Evolutionary conservation across 345 rosid species (phyloP), one percentile per base, ranked within the genome.

Genomic region (Brassica rapa): DNA sequence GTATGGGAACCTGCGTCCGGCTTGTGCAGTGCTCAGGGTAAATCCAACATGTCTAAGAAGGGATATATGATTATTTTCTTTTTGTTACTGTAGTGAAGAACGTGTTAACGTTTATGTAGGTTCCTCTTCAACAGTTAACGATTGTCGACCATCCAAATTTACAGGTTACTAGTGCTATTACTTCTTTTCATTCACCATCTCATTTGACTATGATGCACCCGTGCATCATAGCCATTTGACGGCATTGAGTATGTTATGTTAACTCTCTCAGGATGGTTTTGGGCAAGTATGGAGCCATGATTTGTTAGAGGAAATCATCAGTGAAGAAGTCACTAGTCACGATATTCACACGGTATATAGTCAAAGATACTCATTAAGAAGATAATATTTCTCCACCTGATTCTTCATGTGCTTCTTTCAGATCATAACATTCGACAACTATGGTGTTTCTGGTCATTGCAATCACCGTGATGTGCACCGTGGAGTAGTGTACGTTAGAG

Each of bases 371-470:
- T 71, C 68, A 72, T 39, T 16, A 63, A 27, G 55, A 66, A 1
- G 12, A 33, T 12, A 2, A 7, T 21, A 61, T 33, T 66, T 51
- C 68, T 46, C 30, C 41, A 72, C 57, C 67, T 51, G 32, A 57
- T 14, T 66, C 9, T 70, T 6, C 29, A 21, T 43, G n/a, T 59
- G 61, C 57, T 30, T 57, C 68, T 80, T 83, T 66, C 84, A 92
- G 93, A 83, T 94, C 68, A 84, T 92, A 68, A 89, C 91, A 60
- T 94, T 94, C 66, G 97, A 94, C 83, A 80, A 68, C 39, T 74
- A 88, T 80, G 97, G 97, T 24, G 85, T 92, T 83, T 92, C 93
- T 46, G 97, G 95, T 80, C 97, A 94, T 72, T 87, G 95, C 65
- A 94, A 89, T 80, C 98, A 94, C 62, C 57, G 82, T 5, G 97